Base-by-base conservation (phyloP, 1,284 basidiomycete genomes). In the Boletus smithii region DNA sequence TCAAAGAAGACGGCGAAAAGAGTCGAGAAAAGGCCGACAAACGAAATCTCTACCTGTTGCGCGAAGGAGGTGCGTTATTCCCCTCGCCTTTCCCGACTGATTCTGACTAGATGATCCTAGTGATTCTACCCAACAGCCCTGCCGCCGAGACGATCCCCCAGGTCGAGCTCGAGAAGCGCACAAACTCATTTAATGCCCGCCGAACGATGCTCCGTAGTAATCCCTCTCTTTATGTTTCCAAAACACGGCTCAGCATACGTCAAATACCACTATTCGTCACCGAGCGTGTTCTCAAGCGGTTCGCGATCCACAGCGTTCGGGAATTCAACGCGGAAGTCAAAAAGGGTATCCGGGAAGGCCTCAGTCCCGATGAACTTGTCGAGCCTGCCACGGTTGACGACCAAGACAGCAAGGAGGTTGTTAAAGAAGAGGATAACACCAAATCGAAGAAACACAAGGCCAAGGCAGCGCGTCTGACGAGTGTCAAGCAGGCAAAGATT, bases 21-120 rank as follows among this genome's bases (percentile, higher is more conserved):
- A 78, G 80, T 46, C 77, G 93, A 42, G 85, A 94, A 66, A 95
- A 95, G 68, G 85, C 86, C 1, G 97, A 99, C 69, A 97, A 97
- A 69, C 81, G 95, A 17, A 97, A 98, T 66, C 83, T 97, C 57
- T 98, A 98, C 69, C 80, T 99, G 44, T 80, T 99, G 60, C 83
- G 91, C 18, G 97, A 99, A 79, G 97, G 94, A 72, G 89, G 92
- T 89, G 59, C 57, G 81, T 22, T 31, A 17, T 24, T 18, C 35
- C 30, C 41, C 9, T 7, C 48, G 27, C 3, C 18, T 47, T 37
- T 38, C 22, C 17, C 16, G 23, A 11, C 18, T 27, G 44, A 31
- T 26, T 8, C 23, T 31, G 29, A 32, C 23, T 33, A 16, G 8
- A 10, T 14, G 17, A 23, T 14, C 34, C 3, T 51, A 94, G 94